Conservation (phyloP, 805 yeast genomes). For the Tetrapisispora fleetii region DNA sequence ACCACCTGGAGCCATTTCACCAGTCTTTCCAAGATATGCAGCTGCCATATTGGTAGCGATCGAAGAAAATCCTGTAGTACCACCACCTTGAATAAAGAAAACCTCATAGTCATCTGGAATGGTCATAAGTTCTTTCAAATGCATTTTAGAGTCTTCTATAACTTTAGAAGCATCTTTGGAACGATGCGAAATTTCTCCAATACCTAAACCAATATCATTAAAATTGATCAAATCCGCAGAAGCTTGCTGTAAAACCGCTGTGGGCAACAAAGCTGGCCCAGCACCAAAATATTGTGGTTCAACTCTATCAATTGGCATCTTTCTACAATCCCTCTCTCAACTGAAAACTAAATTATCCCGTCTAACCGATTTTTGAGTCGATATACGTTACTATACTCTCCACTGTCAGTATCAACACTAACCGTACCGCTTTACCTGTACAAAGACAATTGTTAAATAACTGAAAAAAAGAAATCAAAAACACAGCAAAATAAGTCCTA, state of each 20-base stretch:
- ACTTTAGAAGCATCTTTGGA: constrained; percentile 71
- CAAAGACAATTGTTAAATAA: too few species aligned
- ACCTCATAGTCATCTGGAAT: constrained; percentile 93
- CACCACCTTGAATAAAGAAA: constrained; percentile 95
- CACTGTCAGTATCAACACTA: too few species aligned
- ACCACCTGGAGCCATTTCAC: constrained; percentile 69
- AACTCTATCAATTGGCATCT: constrained; percentile 40
- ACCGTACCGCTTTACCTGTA: too few species aligned
- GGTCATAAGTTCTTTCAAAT: constrained; percentile 51
- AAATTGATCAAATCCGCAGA: constrained; percentile 73
- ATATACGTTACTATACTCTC: too few species aligned
- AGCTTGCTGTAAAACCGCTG: constrained; percentile 75
- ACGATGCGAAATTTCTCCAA: constrained; percentile 95
- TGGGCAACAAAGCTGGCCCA: constrained; percentile 94
- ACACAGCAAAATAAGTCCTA: too few species aligned
- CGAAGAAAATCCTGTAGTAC: constrained; percentile 90
- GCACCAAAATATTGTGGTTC: constrained; percentile 89
- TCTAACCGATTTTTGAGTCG: neutral
- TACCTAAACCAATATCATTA: constrained; percentile 64
- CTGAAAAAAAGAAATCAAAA: too few species aligned
- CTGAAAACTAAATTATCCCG: neutral
- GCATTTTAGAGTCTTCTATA: constrained; percentile 64
- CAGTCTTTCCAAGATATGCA: constrained; percentile 57
- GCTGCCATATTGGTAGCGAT: constrained; percentile 76
- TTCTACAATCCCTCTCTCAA: neutral